Conservation (phyloP, 2,329 filamentous ascomycete species). For the Dactylonectria macrodidyma region DNA sequence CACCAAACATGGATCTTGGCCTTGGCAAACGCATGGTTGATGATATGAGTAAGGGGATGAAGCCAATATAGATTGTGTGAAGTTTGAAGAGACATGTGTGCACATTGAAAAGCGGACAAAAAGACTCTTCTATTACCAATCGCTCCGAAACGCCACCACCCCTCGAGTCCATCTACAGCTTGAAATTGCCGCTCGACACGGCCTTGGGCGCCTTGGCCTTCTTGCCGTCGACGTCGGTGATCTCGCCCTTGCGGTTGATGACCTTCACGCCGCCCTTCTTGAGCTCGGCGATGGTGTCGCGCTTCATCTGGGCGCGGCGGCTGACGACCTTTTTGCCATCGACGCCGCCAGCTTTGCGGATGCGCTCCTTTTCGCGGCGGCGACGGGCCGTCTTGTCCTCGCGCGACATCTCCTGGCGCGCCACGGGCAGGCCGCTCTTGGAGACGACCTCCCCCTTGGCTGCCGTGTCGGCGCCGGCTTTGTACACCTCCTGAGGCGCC, state of each 20-base stretch:
- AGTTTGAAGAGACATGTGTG: constrained; percentile 9
- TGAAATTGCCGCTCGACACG: constrained; percentile 71
- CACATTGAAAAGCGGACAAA: constrained; percentile 3
- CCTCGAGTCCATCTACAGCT: constrained; percentile 63
- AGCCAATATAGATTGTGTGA: neutral
- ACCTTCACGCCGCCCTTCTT: constrained; percentile 92
- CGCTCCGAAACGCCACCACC: constrained; percentile 39
- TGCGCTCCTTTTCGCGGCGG: constrained; percentile 88
- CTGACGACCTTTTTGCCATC: constrained; percentile 63
- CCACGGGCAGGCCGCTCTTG: constrained; percentile 83
- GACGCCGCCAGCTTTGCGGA: constrained; percentile 75
- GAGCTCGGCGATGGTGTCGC: constrained; percentile 73
- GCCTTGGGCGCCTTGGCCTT: constrained; percentile 71
- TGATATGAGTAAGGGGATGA: neutral
- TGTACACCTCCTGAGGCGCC: constrained; percentile 95
- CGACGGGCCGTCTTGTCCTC: constrained; percentile 86
- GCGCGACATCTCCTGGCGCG: constrained; percentile 87
- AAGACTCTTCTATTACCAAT: constrained; percentile 41
- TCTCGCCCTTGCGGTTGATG: constrained; percentile 90
- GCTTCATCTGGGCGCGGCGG: constrained; percentile 68
- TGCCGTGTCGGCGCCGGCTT: constrained; percentile 74
- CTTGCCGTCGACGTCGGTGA: constrained; percentile 87
- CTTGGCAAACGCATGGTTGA: neutral
- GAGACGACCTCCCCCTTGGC: constrained; percentile 81
- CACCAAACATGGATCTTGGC: neutral